phyloP scores from a whole-genome alignment of 2,329 filamentous ascomycete species.

The Dactylonectria estremocensis region DNA sequence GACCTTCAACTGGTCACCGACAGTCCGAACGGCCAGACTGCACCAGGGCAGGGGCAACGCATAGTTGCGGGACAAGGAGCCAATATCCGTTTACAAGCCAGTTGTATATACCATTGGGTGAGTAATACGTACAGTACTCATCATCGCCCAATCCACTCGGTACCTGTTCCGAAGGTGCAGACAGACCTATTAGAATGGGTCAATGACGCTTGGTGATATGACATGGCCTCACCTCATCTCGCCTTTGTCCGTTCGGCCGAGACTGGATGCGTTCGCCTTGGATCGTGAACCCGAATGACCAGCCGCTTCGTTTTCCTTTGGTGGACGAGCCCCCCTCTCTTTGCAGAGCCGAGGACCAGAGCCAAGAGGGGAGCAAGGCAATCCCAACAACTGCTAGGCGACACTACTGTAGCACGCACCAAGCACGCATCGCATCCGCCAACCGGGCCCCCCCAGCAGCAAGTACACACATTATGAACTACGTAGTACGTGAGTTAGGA shows the following conservation, averaged over 20 bases:
- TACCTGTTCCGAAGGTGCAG: background rate
- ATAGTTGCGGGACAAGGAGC: constrained; percentile 17
- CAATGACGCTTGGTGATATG: background rate
- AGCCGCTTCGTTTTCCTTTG: background rate
- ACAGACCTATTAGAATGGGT: background rate
- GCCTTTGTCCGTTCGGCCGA: background rate
- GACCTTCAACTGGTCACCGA: constrained; percentile 5
- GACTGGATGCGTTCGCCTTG: background rate
- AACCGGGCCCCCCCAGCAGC: background rate
- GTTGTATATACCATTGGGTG: too few species aligned
- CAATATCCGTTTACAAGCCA: background rate
- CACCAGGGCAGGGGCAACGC: constrained; percentile 28
- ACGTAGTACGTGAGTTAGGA: background rate
- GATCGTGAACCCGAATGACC: background rate
- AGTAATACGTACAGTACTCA: background rate
- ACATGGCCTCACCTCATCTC: constrained; percentile 2
- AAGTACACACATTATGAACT: background rate
- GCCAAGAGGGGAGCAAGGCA: background rate
- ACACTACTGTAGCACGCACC: background rate
- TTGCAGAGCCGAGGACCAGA: background rate
- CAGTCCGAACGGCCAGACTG: constrained; percentile 14
- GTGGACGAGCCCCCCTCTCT: background rate
- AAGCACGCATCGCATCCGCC: constrained; percentile 2
- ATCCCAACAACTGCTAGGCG: background rate
- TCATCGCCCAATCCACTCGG: background rate